These are phyloP conservation scores for Fraxinus nigra DNA, from an alignment of 305 asterid genomes.

Conservation along the genomic window DNA sequence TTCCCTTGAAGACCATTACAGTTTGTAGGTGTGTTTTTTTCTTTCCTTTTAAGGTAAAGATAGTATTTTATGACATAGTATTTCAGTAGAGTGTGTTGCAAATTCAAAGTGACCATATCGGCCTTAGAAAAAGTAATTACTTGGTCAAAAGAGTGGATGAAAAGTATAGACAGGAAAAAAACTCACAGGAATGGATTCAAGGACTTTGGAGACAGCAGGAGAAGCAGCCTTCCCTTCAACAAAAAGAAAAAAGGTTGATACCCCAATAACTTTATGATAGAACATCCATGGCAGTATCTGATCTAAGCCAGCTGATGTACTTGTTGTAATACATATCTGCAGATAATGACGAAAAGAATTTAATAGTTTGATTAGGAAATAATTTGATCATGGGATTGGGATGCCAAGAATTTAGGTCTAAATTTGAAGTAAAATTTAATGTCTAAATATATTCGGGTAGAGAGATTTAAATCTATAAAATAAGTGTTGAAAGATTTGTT, in stretches of 20 bases:
- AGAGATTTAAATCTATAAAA: background rate
- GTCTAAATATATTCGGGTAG: background rate
- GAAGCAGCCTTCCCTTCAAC: constrained; percentile 57
- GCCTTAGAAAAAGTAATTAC: background rate
- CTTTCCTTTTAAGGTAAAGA: background rate
- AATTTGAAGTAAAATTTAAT: background rate
- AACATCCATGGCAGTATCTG: constrained; percentile 64
- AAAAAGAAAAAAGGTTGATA: constrained; percentile 40
- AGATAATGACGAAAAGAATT: background rate
- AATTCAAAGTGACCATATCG: background rate
- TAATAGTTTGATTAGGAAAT: background rate
- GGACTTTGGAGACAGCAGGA: constrained; percentile 31
- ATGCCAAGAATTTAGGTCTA: background rate
- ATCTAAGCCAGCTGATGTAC: constrained; percentile 54
- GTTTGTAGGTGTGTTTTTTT: background rate
- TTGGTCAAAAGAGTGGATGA: background rate
- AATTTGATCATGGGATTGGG: background rate
- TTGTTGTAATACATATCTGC: constrained; percentile 54
- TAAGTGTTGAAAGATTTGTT: background rate
- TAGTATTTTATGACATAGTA: background rate
- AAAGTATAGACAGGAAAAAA: background rate
- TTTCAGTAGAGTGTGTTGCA: background rate
- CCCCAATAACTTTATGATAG: constrained; percentile 54
- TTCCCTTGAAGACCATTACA: background rate
- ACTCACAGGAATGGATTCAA: constrained; percentile 51